These are phyloP conservation scores for Zoysia pacifica DNA, from an alignment of 176 grass and related monocot species.

Conservation along the genomic window DNA sequence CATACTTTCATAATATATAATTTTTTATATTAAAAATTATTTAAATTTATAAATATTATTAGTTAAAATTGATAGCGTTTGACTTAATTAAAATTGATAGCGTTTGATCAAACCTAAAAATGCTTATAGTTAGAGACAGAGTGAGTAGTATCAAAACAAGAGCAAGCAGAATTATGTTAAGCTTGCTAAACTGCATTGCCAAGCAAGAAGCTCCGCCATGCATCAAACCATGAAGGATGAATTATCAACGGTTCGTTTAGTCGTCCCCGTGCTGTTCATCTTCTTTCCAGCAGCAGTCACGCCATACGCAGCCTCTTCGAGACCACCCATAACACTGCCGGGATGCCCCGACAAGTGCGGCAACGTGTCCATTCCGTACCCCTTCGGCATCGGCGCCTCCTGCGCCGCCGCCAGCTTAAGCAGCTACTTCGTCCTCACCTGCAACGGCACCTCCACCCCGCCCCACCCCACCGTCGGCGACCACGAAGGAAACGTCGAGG, in stretches of 20 bases:
- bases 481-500: fast-evolving
- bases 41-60: no score
- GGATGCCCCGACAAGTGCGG: constrained; percentile 38
- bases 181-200: background rate
- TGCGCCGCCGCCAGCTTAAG: constrained; percentile 12
- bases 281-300: background rate
- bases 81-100: no score
- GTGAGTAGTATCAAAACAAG: no score
- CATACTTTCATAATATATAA: no score
- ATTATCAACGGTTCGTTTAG: background rate
- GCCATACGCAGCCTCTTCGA: background rate
- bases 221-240: constrained; percentile 19
- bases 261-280: background rate
- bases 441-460: constrained; percentile 16
- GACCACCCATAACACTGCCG: background rate
- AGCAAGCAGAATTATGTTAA: no score
- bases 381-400: constrained; percentile 15
- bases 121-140: no score
- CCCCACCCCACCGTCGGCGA: background rate
- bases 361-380: constrained; percentile 26
- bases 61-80: no score
- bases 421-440: background rate
- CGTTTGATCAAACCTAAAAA: no score
- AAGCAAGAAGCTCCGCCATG: background rate
- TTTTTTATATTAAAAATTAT: no score